Percentiles rank a stretch among this genome's conserved stretches.
These are phyloP conservation scores for Coemansia sp. DNA, from an alignment of 192 early-diverging fungal species.

Conservation along the genomic window DNA sequence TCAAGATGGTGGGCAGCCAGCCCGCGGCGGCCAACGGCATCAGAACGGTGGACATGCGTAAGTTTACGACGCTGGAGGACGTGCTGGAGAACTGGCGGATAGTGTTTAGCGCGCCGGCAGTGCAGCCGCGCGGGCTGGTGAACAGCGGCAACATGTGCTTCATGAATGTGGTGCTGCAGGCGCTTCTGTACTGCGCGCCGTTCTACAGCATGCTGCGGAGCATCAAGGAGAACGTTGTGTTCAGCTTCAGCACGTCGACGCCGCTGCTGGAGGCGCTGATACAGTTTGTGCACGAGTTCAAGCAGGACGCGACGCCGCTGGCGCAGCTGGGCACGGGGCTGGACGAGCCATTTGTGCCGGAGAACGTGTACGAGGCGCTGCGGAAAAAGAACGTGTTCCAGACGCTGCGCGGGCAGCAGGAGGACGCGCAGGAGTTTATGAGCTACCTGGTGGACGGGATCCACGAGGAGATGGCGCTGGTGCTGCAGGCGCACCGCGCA, in stretches of 20 bases:
- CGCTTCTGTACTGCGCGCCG: slow-evolving; percentile 85
- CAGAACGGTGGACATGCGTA: not conserved
- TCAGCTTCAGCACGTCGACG: slow-evolving; percentile 70
- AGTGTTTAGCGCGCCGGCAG: slow-evolving; percentile 26
- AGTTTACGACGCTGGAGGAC: slow-evolving; percentile 34
- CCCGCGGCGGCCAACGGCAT: not conserved
- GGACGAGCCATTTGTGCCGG: slow-evolving; percentile 82
- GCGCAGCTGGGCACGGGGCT: slow-evolving; percentile 35
- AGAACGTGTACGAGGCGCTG: slow-evolving; percentile 89
- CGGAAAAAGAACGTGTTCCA: slow-evolving; percentile 73
- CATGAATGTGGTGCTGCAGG: slow-evolving; percentile 96
- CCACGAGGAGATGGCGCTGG: slow-evolving; percentile 78
- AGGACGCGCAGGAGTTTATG: slow-evolving; percentile 97
- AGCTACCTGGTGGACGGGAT: slow-evolving; percentile 89
- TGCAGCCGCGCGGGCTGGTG: slow-evolving; percentile 86
- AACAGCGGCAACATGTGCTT: slow-evolving; percentile 99
- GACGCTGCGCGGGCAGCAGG: slow-evolving; percentile 84
- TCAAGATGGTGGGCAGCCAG: not conserved
- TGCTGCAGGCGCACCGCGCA: slow-evolving; percentile 7
- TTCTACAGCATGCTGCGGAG: slow-evolving; percentile 82
- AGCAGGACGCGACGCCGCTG: slow-evolving; percentile 26
- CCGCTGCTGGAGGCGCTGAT: slow-evolving; percentile 81
- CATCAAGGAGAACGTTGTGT: slow-evolving; percentile 60
- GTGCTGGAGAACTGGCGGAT: slow-evolving; percentile 28
- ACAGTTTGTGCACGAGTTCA: slow-evolving; percentile 46